Percentiles rank a stretch among this genome's conserved stretches.
These are phyloP conservation scores for Zygotorulaspora sp. DNA, from an alignment of 805 yeast genomes.

Conservation along the genomic window DNA sequence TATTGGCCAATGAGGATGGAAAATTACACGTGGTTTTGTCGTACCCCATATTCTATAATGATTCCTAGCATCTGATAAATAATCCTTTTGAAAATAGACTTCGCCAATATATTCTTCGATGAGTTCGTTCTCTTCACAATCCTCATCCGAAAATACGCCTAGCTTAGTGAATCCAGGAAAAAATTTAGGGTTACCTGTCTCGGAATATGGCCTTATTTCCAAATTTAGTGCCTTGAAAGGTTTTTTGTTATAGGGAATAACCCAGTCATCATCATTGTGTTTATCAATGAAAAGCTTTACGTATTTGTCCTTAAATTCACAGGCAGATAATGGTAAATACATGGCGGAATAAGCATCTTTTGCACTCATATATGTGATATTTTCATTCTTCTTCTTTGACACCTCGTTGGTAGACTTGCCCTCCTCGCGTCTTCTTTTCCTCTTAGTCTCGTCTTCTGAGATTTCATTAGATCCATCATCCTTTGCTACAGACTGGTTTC, in stretches of 20 bases:
- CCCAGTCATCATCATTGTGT: slow-evolving; percentile 44
- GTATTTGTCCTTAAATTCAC: slow-evolving; percentile 43
- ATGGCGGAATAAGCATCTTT: slow-evolving; percentile 36
- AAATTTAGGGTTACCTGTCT: slow-evolving; percentile 51
- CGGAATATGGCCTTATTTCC: slow-evolving; percentile 55
- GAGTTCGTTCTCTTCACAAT: slow-evolving; percentile 44
- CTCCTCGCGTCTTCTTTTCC: slow-evolving; percentile 32
- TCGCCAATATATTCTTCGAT: slow-evolving; percentile 70
- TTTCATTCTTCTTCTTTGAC: slow-evolving; percentile 27
- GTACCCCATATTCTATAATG: slow-evolving; percentile 76
- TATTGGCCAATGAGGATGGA: slow-evolving; percentile 56
- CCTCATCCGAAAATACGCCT: slow-evolving; percentile 49
- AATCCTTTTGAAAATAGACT: slow-evolving; percentile 58
- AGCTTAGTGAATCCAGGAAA: slow-evolving; percentile 69
- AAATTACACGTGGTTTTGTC: slow-evolving; percentile 53
- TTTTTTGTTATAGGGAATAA: slow-evolving; percentile 19
- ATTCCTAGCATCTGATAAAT: slow-evolving; percentile 60
- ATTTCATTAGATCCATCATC: slow-evolving; percentile 3
- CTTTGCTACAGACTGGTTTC: neutral
- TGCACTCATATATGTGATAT: slow-evolving; percentile 30
- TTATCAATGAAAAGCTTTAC: slow-evolving; percentile 47
- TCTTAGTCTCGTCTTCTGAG: slow-evolving; percentile 3
- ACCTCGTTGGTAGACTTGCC: slow-evolving; percentile 1
- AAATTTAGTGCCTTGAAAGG: slow-evolving; percentile 24
- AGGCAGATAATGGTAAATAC: slow-evolving; percentile 33